A percentile compares a stretch with the other conserved stretches of the same genome.
These are phyloP conservation scores for Artemisia argyi DNA, from an alignment of 129 eudicot genomes.

Conservation along the genomic window DNA sequence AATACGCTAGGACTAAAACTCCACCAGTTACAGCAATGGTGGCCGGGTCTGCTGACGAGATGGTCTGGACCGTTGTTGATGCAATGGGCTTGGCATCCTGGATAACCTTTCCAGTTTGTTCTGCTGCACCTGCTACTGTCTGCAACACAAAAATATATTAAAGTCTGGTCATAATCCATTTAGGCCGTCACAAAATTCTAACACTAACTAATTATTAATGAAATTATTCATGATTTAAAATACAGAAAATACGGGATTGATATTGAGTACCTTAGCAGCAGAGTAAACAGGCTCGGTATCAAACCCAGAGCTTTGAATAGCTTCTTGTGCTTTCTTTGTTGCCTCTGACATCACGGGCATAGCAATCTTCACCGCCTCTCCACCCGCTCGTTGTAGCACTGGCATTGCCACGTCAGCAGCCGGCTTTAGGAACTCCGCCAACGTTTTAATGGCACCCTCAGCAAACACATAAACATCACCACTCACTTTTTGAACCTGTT, in stretches of 20 bases:
- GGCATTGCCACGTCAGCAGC: conserved; percentile 84
- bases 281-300: conserved; percentile 60
- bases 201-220: too few relatives aligned
- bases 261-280: conserved; percentile 73
- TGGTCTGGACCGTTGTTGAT: conserved; percentile 73
- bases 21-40: conserved; percentile 73
- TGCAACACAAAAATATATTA: conserved; percentile 30
- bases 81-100: conserved; percentile 81
- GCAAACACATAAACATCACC: conserved; percentile 47
- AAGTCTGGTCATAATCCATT: too few relatives aligned
- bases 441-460: conserved; percentile 46
- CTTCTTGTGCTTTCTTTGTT: conserved; percentile 87
- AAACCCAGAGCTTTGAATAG: conserved; percentile 74
- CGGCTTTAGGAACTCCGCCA: conserved; percentile 59
- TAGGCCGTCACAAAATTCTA: too few relatives aligned
- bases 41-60: conserved; percentile 72
- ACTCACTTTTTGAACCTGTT: conserved; percentile 70
- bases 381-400: conserved; percentile 71
- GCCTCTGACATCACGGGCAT: conserved; percentile 76
- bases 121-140: conserved; percentile 92
- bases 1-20: conserved; percentile 64
- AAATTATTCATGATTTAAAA: neutral
- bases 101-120: conserved; percentile 72
- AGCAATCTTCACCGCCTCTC: conserved; percentile 75
- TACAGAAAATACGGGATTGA: neutral